Conservation (phyloP, 2,329 filamentous ascomycete genomes). For the Delphinella strobiligena region DNA sequence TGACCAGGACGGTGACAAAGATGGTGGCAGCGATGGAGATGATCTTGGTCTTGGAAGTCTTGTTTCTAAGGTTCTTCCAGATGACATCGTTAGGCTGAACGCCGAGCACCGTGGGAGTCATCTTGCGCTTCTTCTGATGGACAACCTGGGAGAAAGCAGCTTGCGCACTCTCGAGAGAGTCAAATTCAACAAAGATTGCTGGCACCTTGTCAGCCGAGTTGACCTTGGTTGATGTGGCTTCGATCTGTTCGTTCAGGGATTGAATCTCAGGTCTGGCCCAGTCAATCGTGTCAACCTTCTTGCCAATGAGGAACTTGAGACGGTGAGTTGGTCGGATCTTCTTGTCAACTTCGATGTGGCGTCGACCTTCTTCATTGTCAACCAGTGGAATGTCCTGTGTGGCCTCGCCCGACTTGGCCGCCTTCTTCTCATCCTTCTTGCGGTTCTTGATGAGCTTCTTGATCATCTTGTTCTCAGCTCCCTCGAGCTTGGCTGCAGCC, state of each 20-base stretch:
- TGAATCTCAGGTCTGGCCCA: conserved; percentile 67
- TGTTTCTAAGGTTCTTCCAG: conserved; percentile 33
- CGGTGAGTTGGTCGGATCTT: conserved; percentile 70
- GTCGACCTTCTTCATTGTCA: conserved; percentile 9
- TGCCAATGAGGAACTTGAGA: conserved; percentile 58
- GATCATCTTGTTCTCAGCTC: conserved; percentile 31
- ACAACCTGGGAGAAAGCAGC: conserved; percentile 55
- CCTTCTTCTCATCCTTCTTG: conserved; percentile 10
- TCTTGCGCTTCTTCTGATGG: conserved; percentile 7
- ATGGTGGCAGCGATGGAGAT: conserved; percentile 19
- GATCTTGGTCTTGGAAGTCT: conserved; percentile 15
- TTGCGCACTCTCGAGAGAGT: conserved; percentile 70
- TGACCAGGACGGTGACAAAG: conserved; percentile 22
- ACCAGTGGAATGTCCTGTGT: conserved; percentile 7
- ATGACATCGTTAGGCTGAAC: conserved; percentile 34
- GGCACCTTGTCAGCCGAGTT: conserved; percentile 51
- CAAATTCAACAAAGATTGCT: conserved; percentile 82
- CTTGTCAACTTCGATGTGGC: conserved; percentile 39
- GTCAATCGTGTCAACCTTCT: conserved; percentile 86
- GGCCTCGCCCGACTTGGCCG: conserved; percentile 10
- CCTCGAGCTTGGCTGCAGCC: conserved; percentile 30
- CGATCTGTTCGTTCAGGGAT: conserved; percentile 58
- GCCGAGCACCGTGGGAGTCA: conserved; percentile 25
- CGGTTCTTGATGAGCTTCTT: conserved; percentile 20
- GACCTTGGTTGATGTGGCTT: conserved; percentile 43